Conservation (phyloP, 495 filamentous ascomycete species). For the Physcia stellaris region DNA sequence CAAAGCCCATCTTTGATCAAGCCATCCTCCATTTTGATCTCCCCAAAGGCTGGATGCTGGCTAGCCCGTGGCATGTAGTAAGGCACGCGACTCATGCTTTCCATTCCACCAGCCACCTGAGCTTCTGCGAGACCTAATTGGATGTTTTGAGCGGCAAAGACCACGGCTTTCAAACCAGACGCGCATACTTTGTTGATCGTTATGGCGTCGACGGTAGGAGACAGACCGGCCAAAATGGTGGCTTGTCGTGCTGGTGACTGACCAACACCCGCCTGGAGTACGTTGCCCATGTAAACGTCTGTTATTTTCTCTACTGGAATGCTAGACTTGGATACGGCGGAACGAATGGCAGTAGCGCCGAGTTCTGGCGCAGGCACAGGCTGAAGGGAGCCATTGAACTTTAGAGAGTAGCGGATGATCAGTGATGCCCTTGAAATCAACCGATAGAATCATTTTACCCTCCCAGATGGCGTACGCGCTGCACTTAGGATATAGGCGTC, state of each 20-base stretch:
- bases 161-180: constrained; percentile 84
- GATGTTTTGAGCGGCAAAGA: constrained; percentile 83
- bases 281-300: constrained; percentile 95
- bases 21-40: constrained; percentile 77
- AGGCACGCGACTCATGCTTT: constrained; percentile 90
- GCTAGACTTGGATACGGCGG: constrained; percentile 69
- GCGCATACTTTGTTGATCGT: constrained; percentile 98
- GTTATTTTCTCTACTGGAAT: constrained; percentile 65
- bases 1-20: constrained; percentile 90
- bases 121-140: constrained; percentile 78
- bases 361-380: constrained; percentile 70
- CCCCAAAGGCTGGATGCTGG: constrained; percentile 67
- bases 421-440: not conserved
- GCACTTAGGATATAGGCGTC: constrained; percentile 88
- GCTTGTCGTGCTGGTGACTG: constrained; percentile 91
- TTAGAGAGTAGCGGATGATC: not conserved
- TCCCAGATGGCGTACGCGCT: constrained; percentile 74
- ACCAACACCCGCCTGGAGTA: constrained; percentile 70
- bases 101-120: constrained; percentile 88
- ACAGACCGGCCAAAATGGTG: constrained; percentile 72
- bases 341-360: constrained; percentile 77
- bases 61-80: constrained; percentile 75
- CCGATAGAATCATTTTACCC: constrained; percentile 35
- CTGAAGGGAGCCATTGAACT: constrained; percentile 89
- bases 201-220: constrained; percentile 61